Conservation (phyloP, 2,329 filamentous ascomycete genomes). For the Ophiocordyceps australis region DNA sequence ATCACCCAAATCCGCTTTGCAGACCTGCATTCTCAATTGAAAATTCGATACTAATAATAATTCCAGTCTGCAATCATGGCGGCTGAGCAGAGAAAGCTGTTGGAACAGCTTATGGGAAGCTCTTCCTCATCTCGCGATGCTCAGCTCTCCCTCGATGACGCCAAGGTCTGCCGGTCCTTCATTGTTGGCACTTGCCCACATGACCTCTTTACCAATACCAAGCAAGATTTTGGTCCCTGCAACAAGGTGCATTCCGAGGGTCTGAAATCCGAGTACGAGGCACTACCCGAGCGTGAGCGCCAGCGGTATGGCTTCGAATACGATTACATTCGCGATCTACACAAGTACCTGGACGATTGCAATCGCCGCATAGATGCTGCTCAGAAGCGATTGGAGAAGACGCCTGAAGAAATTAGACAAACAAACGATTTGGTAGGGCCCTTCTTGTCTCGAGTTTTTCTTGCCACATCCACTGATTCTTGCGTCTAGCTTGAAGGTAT, state of each 20-base stretch:
- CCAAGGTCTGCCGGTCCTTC: conserved; percentile 89
- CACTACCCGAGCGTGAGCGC: conserved; percentile 50
- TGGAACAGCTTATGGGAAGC: conserved; percentile 87
- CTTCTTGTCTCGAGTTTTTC: too few relatives aligned
- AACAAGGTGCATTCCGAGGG: conserved; percentile 76
- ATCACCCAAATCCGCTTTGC: too few relatives aligned
- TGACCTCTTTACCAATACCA: conserved; percentile 98
- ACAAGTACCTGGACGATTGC: conserved; percentile 93
- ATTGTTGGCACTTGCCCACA: conserved; percentile 88
- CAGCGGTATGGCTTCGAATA: conserved; percentile 80
- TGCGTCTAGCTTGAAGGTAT: conserved; percentile 52
- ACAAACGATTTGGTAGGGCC: conserved; percentile 59
- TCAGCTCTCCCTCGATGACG: conserved; percentile 75
- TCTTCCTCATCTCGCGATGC: conserved; percentile 55
- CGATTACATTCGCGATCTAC: conserved; percentile 90
- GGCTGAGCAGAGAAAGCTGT: conserved; percentile 93
- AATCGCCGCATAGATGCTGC: conserved; percentile 84
- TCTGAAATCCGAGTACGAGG: conserved; percentile 77
- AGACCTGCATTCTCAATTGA: too few relatives aligned
- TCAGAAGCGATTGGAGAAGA: conserved; percentile 86
- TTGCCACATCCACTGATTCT: neutral
- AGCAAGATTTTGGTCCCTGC: conserved; percentile 85
- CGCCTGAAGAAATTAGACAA: conserved; percentile 89
- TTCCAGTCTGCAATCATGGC: too few relatives aligned
- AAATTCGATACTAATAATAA: too few relatives aligned